Evolutionary conservation across 306 rosid genomes (phyloP), one percentile per base, ranked within the genome.

Genomic region (Rosa chinensis): DNA sequence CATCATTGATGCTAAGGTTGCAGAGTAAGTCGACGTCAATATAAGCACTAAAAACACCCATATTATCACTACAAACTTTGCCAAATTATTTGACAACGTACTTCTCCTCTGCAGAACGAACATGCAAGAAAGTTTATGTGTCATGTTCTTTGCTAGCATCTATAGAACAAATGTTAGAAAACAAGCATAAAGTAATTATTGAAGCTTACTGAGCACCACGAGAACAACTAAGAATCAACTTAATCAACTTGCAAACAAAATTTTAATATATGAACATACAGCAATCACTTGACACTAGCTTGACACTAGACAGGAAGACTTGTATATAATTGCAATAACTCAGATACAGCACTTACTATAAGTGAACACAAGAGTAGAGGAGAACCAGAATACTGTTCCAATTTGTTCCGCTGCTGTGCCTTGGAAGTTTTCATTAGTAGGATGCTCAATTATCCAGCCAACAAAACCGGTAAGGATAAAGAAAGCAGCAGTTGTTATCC

Each of bases 1-100:
- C 78, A 79, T 72, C 61, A 53, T 53, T 53, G 61, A 53, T 53
- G 61, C 23, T 53, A 53, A 53, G 18, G 61, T 53, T 18, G 79
- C 83, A 39, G 78, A 73, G 74, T 80, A 80, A n/a, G 79, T 73
- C 1, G 78, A 66, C 2, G 78, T 80, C 67, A 80, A 66, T 35
- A 73, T 64, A 6, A 80, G 45, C 61, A 80, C 83, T 1, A 73
- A 47, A 66, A 80, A 80, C 17, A 80, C 28, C 83, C 82, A 79
- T 47, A 79, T 11, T 13, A 79, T 73, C 78, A 21, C 55, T n/a
- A 72, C 72, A 14, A 79, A 80, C 76, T 61, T 63, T 21, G 74
- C 69, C 44, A 64, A 62, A 72, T 73, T 73, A 23, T 16, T 73
- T 5, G 28, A 4, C 66, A 80, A 9, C 25, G 25, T 25, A 25